Evolutionary conservation across 495 filamentous ascomycete species (phyloP).

Genomic region (Penicillium flavigenum): DNA sequence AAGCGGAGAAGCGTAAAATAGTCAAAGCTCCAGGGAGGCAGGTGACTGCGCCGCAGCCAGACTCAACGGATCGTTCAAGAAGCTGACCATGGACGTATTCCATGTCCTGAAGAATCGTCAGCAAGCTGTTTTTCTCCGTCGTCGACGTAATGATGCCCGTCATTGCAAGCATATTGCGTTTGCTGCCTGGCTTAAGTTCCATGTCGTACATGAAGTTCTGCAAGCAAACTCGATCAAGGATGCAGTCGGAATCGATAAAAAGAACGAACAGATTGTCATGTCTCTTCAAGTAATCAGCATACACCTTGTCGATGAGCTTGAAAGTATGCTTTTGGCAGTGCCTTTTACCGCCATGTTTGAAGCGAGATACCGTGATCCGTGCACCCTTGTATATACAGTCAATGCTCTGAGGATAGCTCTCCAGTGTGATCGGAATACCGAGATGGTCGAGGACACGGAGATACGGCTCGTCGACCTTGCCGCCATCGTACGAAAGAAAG

Average conservation of each 20-base stretch:
- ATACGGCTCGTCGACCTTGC: constrained; percentile 83
- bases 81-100: constrained; percentile 98
- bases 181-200: constrained; percentile 94
- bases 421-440: constrained; percentile 74
- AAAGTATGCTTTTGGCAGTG: constrained; percentile 94
- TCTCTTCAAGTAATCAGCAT: constrained; percentile 80
- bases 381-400: constrained; percentile 81
- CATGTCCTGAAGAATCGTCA: constrained; percentile 95
- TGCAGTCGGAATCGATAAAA: constrained; percentile 98
- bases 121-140: constrained; percentile 80
- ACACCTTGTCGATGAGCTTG: constrained; percentile 91
- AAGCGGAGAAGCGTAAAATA: constrained; percentile 93
- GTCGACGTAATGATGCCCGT: constrained; percentile 97
- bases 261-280: constrained; percentile 94
- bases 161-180: constrained; percentile 95
- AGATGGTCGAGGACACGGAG: constrained; percentile 85
- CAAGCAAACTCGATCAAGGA: constrained; percentile 86
- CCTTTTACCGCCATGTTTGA: constrained; percentile 90
- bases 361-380: constrained; percentile 88
- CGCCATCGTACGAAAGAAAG: constrained; percentile 95
- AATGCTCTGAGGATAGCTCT: constrained; percentile 83
- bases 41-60: constrained; percentile 90
- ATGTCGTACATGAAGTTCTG: constrained; percentile 99
- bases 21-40: constrained; percentile 94
- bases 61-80: constrained; percentile 95